Evolutionary conservation across 1,284 basidiomycete species (phyloP).

Genomic region (Cutaneotrichosporon arboriforme): DNA sequence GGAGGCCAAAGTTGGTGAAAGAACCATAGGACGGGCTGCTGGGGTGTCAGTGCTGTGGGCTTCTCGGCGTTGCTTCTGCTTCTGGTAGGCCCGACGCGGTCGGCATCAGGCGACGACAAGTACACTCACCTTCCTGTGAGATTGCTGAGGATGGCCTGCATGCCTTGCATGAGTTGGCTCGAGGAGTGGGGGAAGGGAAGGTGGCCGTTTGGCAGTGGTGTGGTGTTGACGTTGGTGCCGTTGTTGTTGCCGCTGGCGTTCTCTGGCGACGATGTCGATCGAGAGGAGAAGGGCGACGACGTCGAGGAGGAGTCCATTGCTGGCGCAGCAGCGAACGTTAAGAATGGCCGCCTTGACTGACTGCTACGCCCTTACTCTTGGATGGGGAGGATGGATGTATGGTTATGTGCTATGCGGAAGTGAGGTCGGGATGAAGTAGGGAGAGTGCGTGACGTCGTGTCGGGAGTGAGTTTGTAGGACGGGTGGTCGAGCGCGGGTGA

Average conservation of each 20-base stretch:
- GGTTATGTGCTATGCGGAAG: too few relatives aligned
- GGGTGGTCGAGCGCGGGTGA: too few relatives aligned
- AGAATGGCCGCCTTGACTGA: neutral
- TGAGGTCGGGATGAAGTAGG: too few relatives aligned
- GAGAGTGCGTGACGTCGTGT: too few relatives aligned
- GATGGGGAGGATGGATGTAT: too few relatives aligned
- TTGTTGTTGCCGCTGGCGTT: slow-evolving; percentile 16
- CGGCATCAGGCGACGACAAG: neutral
- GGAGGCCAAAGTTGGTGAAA: slow-evolving; percentile 9
- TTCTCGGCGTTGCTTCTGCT: neutral
- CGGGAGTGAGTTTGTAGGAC: too few relatives aligned
- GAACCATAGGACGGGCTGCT: slow-evolving; percentile 9
- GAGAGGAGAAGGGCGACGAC: slow-evolving; percentile 33
- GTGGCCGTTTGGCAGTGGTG: neutral
- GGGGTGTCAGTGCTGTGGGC: neutral
- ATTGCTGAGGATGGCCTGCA: slow-evolving; percentile 28
- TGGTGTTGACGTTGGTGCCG: slow-evolving; percentile 1
- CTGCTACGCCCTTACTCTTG: too few relatives aligned
- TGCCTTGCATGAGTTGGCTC: slow-evolving; percentile 28
- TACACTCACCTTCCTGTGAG: slow-evolving; percentile 22
- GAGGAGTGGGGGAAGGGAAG: slow-evolving; percentile 10
- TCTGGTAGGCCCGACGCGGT: too few relatives aligned
- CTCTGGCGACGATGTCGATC: slow-evolving; percentile 38
- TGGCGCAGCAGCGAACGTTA: neutral
- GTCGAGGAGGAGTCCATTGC: slow-evolving; percentile 31